Evolutionary conservation across 805 yeast genomes (phyloP).

Genomic region (Candida michaelii): DNA sequence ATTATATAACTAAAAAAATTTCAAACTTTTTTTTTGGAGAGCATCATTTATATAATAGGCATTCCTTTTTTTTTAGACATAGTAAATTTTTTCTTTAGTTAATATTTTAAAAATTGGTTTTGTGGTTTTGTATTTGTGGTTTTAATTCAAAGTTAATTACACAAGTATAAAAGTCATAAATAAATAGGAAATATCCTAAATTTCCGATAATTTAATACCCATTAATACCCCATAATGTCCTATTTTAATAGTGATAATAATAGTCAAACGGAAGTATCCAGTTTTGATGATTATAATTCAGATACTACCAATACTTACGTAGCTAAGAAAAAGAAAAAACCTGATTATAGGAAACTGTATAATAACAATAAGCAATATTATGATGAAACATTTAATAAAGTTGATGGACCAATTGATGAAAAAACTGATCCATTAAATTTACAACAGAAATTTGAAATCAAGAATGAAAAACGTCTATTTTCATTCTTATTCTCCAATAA

Average conservation of each 20-base stretch:
- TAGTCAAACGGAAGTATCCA: slow-evolving; percentile 4
- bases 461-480: slow-evolving; percentile 51
- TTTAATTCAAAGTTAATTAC: no score
- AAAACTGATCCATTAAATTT: slow-evolving; percentile 1
- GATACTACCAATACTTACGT: slow-evolving; percentile 20
- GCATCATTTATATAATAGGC: slow-evolving; percentile 7
- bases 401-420: slow-evolving; percentile 7
- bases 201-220: slow-evolving; percentile 1
- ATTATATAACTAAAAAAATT: slow-evolving; percentile 1
- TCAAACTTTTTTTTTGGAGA: slow-evolving; percentile 4
- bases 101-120: neutral
- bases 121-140: neutral
- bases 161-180: no score
- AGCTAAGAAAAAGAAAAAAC: slow-evolving; percentile 6
- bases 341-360: neutral
- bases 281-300: slow-evolving; percentile 12
- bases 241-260: slow-evolving; percentile 11
- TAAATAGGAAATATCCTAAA: no score
- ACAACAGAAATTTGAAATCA: slow-evolving; percentile 15
- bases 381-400: slow-evolving; percentile 9
- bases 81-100: neutral
- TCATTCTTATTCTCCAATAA: slow-evolving; percentile 49
- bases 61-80: neutral
- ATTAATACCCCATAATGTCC: slow-evolving; percentile 9
- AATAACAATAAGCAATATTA: slow-evolving; percentile 7